phyloP scores from a whole-genome alignment of 371 early-diverging fungal species.

The Lichtheimia ramosa region DNA sequence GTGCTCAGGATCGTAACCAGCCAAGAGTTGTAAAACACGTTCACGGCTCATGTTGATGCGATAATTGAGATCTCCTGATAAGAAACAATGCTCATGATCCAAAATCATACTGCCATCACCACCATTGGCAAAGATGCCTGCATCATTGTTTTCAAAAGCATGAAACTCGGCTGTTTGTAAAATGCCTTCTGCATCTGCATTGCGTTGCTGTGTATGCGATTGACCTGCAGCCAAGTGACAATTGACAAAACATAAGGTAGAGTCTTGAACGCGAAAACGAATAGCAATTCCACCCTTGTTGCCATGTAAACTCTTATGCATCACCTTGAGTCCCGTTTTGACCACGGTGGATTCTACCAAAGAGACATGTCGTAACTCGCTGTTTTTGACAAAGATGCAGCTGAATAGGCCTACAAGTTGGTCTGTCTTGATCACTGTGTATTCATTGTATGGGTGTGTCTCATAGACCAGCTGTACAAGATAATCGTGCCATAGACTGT shows the following conservation, averaged over 20 bases:
- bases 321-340: constrained; percentile 81
- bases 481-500: constrained; percentile 70
- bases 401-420: constrained; percentile 81
- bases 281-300: constrained; percentile 91
- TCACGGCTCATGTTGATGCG: constrained; percentile 64
- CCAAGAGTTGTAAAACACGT: constrained; percentile 52
- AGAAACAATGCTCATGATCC: constrained; percentile 78
- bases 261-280: constrained; percentile 72
- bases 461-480: constrained; percentile 52
- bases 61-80: constrained; percentile 84
- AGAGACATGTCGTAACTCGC: constrained; percentile 22
- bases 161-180: constrained; percentile 63
- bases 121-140: constrained; percentile 27
- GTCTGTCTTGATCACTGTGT: constrained; percentile 69
- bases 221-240: constrained; percentile 89
- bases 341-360: constrained; percentile 39
- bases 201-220: constrained; percentile 67
- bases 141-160: constrained; percentile 1
- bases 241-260: constrained; percentile 83
- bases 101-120: constrained; percentile 68
- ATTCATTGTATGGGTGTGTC: constrained; percentile 43
- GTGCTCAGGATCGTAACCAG: constrained; percentile 18
- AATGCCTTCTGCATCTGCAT: constrained; percentile 74
- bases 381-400: constrained; percentile 62
- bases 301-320: constrained; percentile 59